These are phyloP conservation scores for Suillus lakei DNA, from an alignment of 768 basidiomycete species.

Conservation along the genomic window DNA sequence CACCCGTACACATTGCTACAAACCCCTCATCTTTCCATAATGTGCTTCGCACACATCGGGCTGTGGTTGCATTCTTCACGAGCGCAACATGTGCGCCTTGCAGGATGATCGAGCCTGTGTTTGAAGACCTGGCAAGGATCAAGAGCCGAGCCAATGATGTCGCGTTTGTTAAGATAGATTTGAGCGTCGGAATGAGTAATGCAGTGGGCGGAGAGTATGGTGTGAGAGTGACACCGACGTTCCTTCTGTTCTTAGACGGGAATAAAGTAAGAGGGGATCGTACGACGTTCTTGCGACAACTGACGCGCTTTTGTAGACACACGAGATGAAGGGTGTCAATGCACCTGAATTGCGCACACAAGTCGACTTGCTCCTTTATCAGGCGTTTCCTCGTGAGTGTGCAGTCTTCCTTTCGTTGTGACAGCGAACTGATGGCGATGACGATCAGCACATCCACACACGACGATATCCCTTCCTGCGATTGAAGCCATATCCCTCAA, in stretches of 20 bases:
- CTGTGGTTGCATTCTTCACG: conserved; percentile 83
- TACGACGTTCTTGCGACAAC: neutral
- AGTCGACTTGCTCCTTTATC: conserved; percentile 73
- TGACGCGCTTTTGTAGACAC: conserved; percentile 44
- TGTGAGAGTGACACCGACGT: conserved; percentile 84
- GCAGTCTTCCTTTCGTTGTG: neutral
- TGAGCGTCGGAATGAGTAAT: conserved; percentile 67
- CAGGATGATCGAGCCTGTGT: conserved; percentile 80
- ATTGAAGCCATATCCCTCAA: conserved; percentile 67
- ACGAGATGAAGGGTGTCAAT: conserved; percentile 77
- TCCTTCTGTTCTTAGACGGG: conserved; percentile 84
- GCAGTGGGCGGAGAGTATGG: conserved; percentile 65
- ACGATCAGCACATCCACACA: conserved; percentile 77
- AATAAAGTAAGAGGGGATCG: conserved; percentile 54
- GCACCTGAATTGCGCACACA: conserved; percentile 71
- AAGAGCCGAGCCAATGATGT: conserved; percentile 56
- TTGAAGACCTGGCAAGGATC: conserved; percentile 75
- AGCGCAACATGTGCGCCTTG: conserved; percentile 79
- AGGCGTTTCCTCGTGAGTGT: conserved; percentile 79
- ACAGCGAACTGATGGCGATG: conserved; percentile 1
- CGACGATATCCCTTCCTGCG: conserved; percentile 58
- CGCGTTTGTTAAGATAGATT: conserved; percentile 86
- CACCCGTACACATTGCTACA: conserved; percentile 72
- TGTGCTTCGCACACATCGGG: conserved; percentile 67
- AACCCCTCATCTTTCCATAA: conserved; percentile 75